Evolutionary conservation across 176 grass and related monocot genomes (phyloP), one percentile per base, ranked within the genome.

Genomic region (sorghum (Sorghum bicolor)): DNA sequence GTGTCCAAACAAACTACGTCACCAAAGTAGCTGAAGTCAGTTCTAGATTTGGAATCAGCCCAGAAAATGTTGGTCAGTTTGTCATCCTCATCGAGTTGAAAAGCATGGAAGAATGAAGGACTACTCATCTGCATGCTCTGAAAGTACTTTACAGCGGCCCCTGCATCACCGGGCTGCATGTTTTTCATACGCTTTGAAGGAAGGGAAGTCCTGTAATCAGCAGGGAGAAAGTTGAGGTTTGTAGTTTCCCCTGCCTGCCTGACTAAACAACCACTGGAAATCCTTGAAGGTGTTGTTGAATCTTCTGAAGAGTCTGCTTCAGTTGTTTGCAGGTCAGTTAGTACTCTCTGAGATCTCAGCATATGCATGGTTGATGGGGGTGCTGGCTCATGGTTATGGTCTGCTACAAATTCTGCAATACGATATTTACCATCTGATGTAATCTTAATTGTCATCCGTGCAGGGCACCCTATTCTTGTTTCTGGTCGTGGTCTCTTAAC

Each of bases 351-450:
- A 25, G 92, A 94, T 72, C 94, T 92, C 72, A 97, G 88, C 92
- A 97, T 94, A 80, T 97, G 94, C 84, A 89, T 92, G 33, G 92
- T 97, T 58, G 92, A 97, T 70, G 92, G 94, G 37, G 94, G 94
- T 74, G 94, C 92, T 87, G 86, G 94, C 63, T 97, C 90, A 69
- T 97, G 94, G 74, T 97, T 97, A 85, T 97, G 94, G 15, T 92
- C 92, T 39, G 88, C 62, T 71, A 94, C 43, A 76, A 97, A 94
- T 84, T 97, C 94, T 88, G 85, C 60, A 10, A 91, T 83, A 33
- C 73, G 92, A 78, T 94, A 97, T 88, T 81, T 94, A 61, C 86
- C 74, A 83, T 58, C 81, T 32, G 78, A 62, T 63, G 94, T 94
- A 80, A 97, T 97, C 69, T 97, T 97, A 83, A 94, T 97, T 40